These are phyloP conservation scores for Cytospora leucostoma DNA, from an alignment of 2,329 filamentous ascomycete species.

Conservation along the genomic window DNA sequence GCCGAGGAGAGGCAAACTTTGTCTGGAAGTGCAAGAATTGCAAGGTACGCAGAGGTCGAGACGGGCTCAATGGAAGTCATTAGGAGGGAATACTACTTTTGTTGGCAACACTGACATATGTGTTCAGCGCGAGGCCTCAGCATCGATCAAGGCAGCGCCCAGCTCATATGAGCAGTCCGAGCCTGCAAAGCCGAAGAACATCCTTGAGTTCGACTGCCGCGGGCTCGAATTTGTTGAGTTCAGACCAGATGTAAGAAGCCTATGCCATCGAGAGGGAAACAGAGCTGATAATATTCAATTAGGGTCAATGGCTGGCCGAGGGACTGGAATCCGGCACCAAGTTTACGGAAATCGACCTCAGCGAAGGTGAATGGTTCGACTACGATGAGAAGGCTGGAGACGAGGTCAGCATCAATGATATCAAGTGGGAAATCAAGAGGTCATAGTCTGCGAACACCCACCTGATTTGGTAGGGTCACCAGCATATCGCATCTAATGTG, in stretches of 20 bases:
- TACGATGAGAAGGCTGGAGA: conserved; percentile 93
- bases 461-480: not conserved
- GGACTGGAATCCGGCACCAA: conserved; percentile 79
- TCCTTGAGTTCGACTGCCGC: conserved; percentile 91
- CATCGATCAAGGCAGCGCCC: conserved; percentile 76
- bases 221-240: conserved; percentile 92
- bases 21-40: conserved; percentile 99
- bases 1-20: conserved; percentile 94
- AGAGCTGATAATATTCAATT: conserved; percentile 11
- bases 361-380: conserved; percentile 95
- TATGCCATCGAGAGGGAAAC: conserved; percentile 11
- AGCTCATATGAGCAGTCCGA: conserved; percentile 70
- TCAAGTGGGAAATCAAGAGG: conserved; percentile 82
- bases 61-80: not conserved
- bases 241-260: conserved; percentile 70
- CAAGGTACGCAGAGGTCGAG: conserved; percentile 61
- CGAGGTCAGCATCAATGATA: conserved; percentile 88
- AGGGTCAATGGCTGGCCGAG: conserved; percentile 90
- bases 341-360: conserved; percentile 79
- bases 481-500: not conserved
- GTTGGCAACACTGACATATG: conserved; percentile 1
- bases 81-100: not conserved
- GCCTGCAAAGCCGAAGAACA: conserved; percentile 72
- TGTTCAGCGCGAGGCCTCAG: conserved; percentile 75
- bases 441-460: conserved; percentile 46